Evolutionary conservation across 169 alveolate genomes (phyloP), one percentile per base, ranked within the genome.

Genomic region (Theileria annulata): DNA sequence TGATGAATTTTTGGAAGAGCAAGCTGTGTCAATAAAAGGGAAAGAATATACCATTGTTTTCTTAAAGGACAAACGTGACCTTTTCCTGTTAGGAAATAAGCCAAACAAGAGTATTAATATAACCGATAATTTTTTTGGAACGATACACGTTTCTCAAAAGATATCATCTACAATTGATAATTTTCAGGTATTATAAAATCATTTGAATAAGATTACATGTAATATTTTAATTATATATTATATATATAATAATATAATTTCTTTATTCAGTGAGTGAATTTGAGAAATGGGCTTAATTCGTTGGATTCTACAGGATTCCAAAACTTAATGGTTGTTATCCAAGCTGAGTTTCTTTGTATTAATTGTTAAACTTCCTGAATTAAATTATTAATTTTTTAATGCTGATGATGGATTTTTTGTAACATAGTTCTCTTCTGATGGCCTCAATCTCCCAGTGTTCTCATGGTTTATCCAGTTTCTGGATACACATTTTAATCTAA

Each of bases 101-200:
- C 85, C 86, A 19, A 56, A 33, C 13, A 0, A 68, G 15, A 62
- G 70, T 30, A 25, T 47, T 19, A 72, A 74, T 25, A 48, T 74
- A 33, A 71, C 42, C 6, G 80, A 56, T 35, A 0, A 33, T 6
- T 82, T 27, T 69, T 28, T 75, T 47, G 89, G 89, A 28, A 75
- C 80, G 4, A n/a, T 82, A 0, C 77, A 37, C 54, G 81, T 80
- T 1, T 80, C 78, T n/a, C 31, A 15, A 31, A 51, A 42, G 15
- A 10, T 42, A 42, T 3, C 51, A 0, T 8, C 51, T 2, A 42
- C 51, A 42, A 42, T 42, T 42, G 51, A 1, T 42, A 42, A 42
- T 42, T 42, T 42, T 42, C 64, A 13, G 37, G 42, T 9, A 48
- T n/a, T 42, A 42, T 8, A 3, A 42, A 42, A 8, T 3, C 13